These are phyloP conservation scores for Fusarium kyushuense DNA, from an alignment of 2,329 filamentous ascomycete genomes.

Conservation along the genomic window DNA sequence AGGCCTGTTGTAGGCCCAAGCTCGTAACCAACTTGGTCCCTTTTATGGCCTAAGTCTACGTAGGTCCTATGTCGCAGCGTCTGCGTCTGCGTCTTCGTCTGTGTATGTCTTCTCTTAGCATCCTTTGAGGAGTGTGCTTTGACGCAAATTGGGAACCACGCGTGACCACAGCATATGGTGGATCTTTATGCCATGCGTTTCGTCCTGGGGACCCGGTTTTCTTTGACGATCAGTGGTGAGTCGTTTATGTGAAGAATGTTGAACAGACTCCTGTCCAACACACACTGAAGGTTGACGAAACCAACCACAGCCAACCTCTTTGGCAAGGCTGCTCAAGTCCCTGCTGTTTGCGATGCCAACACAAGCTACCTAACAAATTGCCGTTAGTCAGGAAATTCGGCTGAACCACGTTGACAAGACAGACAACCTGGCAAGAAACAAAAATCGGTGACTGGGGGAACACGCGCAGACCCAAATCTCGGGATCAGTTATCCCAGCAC, in stretches of 20 bases:
- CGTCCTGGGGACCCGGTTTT: not conserved
- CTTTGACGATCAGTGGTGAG: not conserved
- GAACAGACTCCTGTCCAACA: not conserved
- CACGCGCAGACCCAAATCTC: slow-evolving; percentile 33
- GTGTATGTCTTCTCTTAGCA: not conserved
- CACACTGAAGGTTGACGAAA: not conserved
- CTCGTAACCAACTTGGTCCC: slow-evolving; percentile 2
- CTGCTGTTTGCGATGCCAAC: not conserved
- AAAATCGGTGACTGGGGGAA: slow-evolving; percentile 18
- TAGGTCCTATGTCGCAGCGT: not conserved
- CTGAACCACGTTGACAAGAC: slow-evolving; percentile 6
- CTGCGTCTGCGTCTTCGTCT: not conserved
- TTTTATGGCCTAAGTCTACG: not conserved
- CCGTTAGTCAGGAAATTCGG: slow-evolving; percentile 7
- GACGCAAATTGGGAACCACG: slow-evolving; percentile 43
- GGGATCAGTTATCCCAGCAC: slow-evolving; percentile 34
- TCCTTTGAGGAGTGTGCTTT: slow-evolving; percentile 16
- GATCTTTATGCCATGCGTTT: slow-evolving; percentile 31
- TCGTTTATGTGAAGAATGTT: not conserved
- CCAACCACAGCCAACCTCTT: not conserved
- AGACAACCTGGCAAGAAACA: slow-evolving; percentile 21
- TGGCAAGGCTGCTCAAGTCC: not conserved
- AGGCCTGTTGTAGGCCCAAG: slow-evolving; percentile 14
- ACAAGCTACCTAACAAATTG: not conserved
- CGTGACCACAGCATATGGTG: slow-evolving; percentile 32